Percentiles rank a stretch among this genome's conserved stretches.
Evolutionary conservation across 164 flowering plant species (phyloP).

Genomic region (Umbellularia californica): DNA sequence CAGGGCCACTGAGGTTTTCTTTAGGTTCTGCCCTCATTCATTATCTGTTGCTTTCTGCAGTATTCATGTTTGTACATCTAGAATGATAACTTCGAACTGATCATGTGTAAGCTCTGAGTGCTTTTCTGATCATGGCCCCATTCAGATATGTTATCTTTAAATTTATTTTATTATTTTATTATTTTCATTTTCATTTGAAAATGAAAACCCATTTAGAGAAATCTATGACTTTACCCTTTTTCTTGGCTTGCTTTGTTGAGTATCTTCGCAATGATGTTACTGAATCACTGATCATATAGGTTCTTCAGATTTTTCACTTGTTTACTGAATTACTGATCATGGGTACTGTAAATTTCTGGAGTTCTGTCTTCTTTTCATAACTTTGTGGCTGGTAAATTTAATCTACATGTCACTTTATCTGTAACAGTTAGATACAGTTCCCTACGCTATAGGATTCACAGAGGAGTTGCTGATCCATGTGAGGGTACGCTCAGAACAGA

Average conservation of each 20-base stretch:
- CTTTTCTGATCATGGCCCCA: no score
- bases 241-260: not conserved
- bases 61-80: no score
- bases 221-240: not conserved
- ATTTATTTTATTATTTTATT: not conserved
- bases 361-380: not conserved
- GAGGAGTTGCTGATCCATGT: conserved; percentile 13
- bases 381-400: not conserved
- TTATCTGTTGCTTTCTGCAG: no score
- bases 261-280: no score
- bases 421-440: conserved; percentile 10
- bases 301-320: no score
- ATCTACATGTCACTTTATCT: conserved; percentile 5
- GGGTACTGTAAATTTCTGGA: not conserved
- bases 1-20: no score
- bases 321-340: no score
- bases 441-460: conserved; percentile 8
- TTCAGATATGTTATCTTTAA: no score
- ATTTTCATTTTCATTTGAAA: not conserved
- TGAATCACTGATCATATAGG: not conserved
- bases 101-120: no score
- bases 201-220: not conserved
- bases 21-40: no score
- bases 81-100: no score
- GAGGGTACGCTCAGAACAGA: conserved; percentile 10